Evolutionary conservation across 108 stramenopile species (phyloP).

Genomic region (Cyclotella sp.): DNA sequence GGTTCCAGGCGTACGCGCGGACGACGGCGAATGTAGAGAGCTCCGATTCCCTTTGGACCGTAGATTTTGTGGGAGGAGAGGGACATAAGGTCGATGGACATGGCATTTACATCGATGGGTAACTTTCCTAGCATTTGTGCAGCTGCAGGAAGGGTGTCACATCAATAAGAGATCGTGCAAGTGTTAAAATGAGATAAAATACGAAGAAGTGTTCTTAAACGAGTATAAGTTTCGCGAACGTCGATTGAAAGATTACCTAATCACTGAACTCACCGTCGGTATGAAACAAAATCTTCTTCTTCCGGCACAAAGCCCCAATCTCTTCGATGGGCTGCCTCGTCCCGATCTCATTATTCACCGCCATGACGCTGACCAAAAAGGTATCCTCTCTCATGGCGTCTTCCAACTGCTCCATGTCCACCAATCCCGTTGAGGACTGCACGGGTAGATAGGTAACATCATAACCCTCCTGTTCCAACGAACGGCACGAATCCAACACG

Average conservation of each 20-base stretch:
- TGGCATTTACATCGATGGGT: slow-evolving; percentile 94
- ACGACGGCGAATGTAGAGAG: slow-evolving; percentile 93
- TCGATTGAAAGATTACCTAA: background rate
- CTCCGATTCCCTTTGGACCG: slow-evolving; percentile 99
- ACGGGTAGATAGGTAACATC: slow-evolving; percentile 98
- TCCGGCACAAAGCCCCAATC: slow-evolving; percentile 93
- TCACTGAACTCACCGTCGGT: slow-evolving; percentile 69
- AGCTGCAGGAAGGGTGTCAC: slow-evolving; percentile 35
- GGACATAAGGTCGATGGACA: slow-evolving; percentile 95
- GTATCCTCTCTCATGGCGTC: slow-evolving; percentile 94
- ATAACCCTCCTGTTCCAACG: slow-evolving; percentile 96
- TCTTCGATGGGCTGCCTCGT: slow-evolving; percentile 95
- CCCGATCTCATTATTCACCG: slow-evolving; percentile 99
- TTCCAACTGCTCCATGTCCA: slow-evolving; percentile 91
- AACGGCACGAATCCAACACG: slow-evolving; percentile 97
- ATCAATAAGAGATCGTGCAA: too few relatives aligned
- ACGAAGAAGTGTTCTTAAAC: background rate
- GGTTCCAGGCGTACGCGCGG: slow-evolving; percentile 98
- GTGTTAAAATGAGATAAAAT: background rate
- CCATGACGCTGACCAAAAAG: slow-evolving; percentile 95
- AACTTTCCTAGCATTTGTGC: slow-evolving; percentile 99
- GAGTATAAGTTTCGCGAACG: background rate
- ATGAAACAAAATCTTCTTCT: slow-evolving; percentile 96
- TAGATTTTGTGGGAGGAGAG: slow-evolving; percentile 98
- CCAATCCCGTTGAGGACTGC: slow-evolving; percentile 81